Percentiles rank a stretch among this genome's conserved stretches.
Conservation (phyloP, 1,284 basidiomycete species). For the Ceratobasidium papillatum region DNA sequence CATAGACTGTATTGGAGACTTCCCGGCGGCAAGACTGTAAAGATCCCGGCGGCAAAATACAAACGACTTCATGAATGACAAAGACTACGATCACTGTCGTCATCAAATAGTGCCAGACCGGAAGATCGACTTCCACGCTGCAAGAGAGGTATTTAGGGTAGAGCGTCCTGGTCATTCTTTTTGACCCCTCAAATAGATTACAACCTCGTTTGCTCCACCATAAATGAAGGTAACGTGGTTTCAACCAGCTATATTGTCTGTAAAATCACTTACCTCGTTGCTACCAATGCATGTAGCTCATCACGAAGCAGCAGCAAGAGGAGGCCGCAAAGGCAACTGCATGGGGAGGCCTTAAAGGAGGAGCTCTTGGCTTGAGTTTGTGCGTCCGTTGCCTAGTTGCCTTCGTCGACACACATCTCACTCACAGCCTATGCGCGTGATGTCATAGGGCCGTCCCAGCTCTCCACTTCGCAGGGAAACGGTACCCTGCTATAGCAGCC, state of each 20-base stretch:
- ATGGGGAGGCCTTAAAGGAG: conserved; percentile 22
- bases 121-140: background rate
- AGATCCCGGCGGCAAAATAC: conserved; percentile 23
- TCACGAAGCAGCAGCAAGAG: conserved; percentile 53
- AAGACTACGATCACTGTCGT: conserved; percentile 4
- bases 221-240: conserved; percentile 13
- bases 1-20: background rate
- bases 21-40: background rate
- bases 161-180: background rate
- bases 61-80: background rate
- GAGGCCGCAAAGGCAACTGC: conserved; percentile 41
- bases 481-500: conserved; percentile 6
- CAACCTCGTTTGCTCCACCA: background rate
- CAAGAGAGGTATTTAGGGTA: background rate
- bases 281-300: conserved; percentile 51
- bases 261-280: background rate
- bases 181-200: background rate
- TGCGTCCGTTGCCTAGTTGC: background rate
- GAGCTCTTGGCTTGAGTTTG: conserved; percentile 11
- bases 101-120: conserved; percentile 8
- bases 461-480: conserved; percentile 19
- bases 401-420: background rate
- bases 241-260: background rate
- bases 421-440: background rate
- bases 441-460: conserved; percentile 19